phyloP scores from a whole-genome alignment of 2,329 filamentous ascomycete genomes.

The Hypoxylon sp. region DNA sequence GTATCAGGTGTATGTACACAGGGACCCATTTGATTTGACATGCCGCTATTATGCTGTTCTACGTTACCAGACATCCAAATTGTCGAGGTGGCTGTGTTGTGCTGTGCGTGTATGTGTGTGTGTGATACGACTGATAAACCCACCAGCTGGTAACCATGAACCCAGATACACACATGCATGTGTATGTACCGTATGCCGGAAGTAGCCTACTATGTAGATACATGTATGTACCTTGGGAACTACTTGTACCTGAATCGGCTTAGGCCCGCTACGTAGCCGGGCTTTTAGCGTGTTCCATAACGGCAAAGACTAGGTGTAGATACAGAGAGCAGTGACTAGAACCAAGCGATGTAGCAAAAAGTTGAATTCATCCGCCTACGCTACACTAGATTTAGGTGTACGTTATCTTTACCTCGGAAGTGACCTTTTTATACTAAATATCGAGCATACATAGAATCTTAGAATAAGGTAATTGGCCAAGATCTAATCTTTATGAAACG shows the following conservation, averaged over 20 bases:
- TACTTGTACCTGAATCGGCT: background rate
- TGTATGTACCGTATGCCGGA: background rate
- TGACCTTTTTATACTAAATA: background rate
- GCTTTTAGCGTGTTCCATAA: background rate
- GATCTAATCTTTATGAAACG: background rate
- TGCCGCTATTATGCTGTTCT: slow-evolving; percentile 27
- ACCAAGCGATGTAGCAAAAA: background rate
- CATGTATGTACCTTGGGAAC: background rate
- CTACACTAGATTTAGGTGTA: background rate
- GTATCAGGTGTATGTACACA: slow-evolving; percentile 27
- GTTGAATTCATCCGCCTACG: slow-evolving; percentile 1
- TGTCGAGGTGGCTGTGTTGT: slow-evolving; percentile 23
- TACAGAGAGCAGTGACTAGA: background rate
- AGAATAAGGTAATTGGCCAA: background rate
- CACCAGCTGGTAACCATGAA: background rate
- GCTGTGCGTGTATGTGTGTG: no score
- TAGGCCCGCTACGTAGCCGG: background rate
- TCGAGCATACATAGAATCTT: background rate
- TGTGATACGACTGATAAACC: slow-evolving; percentile 19
- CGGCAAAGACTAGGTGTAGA: background rate
- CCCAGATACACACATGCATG: no score
- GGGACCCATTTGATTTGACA: slow-evolving; percentile 26
- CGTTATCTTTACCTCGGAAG: no score
- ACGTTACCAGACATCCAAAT: slow-evolving; percentile 23
- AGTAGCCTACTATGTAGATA: background rate